Evolutionary conservation across 1,139 yeast genomes (phyloP), one percentile per base, ranked within the genome.

Genomic region (Diutina sp.): DNA sequence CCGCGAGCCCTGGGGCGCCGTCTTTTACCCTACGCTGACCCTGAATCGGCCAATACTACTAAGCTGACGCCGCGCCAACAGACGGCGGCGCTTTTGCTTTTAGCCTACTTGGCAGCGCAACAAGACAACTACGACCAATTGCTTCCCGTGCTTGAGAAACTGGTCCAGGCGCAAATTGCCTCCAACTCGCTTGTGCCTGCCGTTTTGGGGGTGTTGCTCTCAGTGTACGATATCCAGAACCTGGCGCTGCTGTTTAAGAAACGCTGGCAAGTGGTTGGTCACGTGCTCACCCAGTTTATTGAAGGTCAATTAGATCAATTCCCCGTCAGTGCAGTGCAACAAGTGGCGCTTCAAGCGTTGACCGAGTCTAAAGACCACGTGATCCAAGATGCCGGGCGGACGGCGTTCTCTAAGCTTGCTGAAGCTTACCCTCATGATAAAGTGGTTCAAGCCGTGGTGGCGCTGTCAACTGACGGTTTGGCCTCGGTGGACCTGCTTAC

Each of bases 101-200:
- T 84, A 46, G 11, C 82, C 28, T 38, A 78, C 61, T 59, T 79
- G 12, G 76, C 77, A 61, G 64, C 73, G 4, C 64, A 69, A 55
- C 59, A 67, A 8, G 70, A 68, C 6, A 78, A 76, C 32, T 71
- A 67, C 56, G 79, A 77, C 60, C 81, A 79, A 58, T 77, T 85
- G 1, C 66, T 75, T 11, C 58, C 67, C 8, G 63, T 76, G 9
- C 69, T 84, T 57, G 82, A 80, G 62, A 62, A 65, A 25, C 57
- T 73, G 18, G 66, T 70, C 8, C 60, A 61, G 0, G 59, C 60
- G 18, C 53, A 50, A n/a, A 5, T 50, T 7, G 41, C 44, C 8
- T 30, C 16, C 5, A 16, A 25, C 8, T 4, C 5, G 16, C 58
- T 69, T 6, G 62, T 68, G 6, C 83, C 83, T 38, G 78, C 75